Conservation (phyloP, 371 early-diverging fungal species). For the Mucor velutinosus region DNA sequence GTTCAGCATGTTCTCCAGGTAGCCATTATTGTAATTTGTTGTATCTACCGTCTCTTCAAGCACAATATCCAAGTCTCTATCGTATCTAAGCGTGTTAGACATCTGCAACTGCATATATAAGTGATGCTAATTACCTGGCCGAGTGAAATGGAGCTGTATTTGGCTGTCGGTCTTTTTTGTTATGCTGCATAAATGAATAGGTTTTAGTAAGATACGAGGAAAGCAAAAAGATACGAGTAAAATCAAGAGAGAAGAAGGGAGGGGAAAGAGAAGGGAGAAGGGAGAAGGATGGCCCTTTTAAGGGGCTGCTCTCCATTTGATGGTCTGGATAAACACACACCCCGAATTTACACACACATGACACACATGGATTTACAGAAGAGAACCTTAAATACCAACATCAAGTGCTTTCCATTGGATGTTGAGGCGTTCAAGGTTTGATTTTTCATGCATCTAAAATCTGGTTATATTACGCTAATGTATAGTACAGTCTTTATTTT, state of each 20-base stretch:
- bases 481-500: not conserved
- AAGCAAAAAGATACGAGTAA: not conserved
- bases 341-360: not conserved
- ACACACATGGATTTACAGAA: not conserved
- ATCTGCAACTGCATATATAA: too few species aligned
- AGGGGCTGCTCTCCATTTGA: not conserved
- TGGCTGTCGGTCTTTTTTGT: not conserved
- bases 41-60: constrained; percentile 28
- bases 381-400: not conserved
- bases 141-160: not conserved
- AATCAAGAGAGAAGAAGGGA: not conserved
- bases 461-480: too few species aligned
- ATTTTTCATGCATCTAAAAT: too few species aligned
- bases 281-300: not conserved
- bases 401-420: not conserved
- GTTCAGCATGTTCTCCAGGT: constrained; percentile 9
- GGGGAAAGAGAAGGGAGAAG: not conserved
- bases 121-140: not conserved
- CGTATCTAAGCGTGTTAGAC: not conserved
- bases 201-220: not conserved
- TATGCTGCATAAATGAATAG: not conserved
- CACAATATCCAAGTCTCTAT: constrained; percentile 41
- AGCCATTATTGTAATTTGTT: not conserved
- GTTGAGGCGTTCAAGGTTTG: too few species aligned
- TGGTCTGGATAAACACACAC: constrained; percentile 1